phyloP scores from a whole-genome alignment of 139 green algal species.

The Chlorella vulgaris region DNA sequence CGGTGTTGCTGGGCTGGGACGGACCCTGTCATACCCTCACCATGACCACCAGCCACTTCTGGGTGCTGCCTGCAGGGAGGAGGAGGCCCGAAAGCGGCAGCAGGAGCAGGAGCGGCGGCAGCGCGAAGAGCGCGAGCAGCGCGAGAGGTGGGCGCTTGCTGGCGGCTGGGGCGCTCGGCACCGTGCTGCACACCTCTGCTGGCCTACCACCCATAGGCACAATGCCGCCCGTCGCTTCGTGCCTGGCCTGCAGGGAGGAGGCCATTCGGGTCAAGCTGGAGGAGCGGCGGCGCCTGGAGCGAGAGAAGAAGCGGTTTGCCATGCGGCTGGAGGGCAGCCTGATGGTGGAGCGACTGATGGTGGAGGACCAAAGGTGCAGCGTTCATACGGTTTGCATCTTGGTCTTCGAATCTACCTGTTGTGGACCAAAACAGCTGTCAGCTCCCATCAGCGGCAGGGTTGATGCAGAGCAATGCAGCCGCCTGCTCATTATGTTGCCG shows the following conservation, averaged over 20 bases:
- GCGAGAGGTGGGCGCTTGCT: constrained; percentile 13
- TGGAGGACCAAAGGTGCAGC: constrained; percentile 21
- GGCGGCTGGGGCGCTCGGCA: neutral
- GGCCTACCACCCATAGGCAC: neutral
- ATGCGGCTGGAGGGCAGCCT: constrained; percentile 43
- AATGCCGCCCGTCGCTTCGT: neutral
- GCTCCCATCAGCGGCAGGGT: neutral
- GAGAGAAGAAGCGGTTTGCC: constrained; percentile 43
- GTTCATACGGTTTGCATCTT: neutral
- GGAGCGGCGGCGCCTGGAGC: constrained; percentile 35
- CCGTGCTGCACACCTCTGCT: neutral
- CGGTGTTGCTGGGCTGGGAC: neutral
- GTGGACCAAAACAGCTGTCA: neutral
- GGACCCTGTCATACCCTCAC: too few species aligned
- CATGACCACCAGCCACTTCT: too few species aligned
- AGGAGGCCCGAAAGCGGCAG: constrained; percentile 34
- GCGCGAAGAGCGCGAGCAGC: constrained; percentile 24
- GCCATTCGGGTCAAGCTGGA: constrained; percentile 16
- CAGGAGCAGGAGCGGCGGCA: constrained; percentile 25
- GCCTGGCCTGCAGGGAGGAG: constrained; percentile 1
- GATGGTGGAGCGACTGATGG: constrained; percentile 32
- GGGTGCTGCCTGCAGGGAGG: constrained; percentile 7
- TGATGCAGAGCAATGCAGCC: neutral
- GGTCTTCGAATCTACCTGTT: neutral
- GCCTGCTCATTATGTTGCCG: neutral